Evolutionary conservation across 2,329 filamentous ascomycete species (phyloP), one percentile per base, ranked within the genome.

Genomic region (Basipetospora chlamydospora): DNA sequence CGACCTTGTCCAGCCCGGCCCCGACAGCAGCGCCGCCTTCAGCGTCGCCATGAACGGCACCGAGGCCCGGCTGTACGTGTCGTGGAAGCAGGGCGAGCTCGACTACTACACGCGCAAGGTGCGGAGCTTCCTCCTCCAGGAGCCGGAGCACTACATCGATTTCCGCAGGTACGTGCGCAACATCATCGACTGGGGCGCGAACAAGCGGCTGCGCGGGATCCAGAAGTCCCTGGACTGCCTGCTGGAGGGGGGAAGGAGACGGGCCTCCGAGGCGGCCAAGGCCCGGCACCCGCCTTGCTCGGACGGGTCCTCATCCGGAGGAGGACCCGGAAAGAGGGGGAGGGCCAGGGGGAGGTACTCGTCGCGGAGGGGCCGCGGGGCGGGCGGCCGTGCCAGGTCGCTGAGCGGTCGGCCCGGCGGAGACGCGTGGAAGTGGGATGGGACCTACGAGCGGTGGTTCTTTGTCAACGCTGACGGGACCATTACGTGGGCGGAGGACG

Each of bases 121-220:
- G 22, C 22, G 47, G 1, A 47, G 39, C 23, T 60, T 57, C 41
- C 20, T 49, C 10, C 42, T 60, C 3, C 47, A 55, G 32, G 28
- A 47, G 0, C 46, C 50, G 0, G 35, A 45, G 3, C 12, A 55
- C 5, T 56, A 51, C 20, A 16, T 51, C 2, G 41, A 49, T 6
- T 55, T 61, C 32, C 49, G 50, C 35, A 52, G 46, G 21, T 46
- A 47, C 29, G 49, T 58, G 17, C 46, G 37, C 6, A 58, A 57
- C 28, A 58, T 59, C n/a, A 43, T 58, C 6, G 54, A 57, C 32
- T 57, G 53, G 54, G 55, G 53, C 0, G 47, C 41, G 17, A 43
- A 46, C 18, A 28, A 38, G 21, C 49, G 53, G 5, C 38, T 59
- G n/a, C 34, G 41, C 2, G 42, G 42, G 3, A 53, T 59, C 30